Conservation (phyloP, 768 basidiomycete species). For the Fomitopsis serialis region DNA sequence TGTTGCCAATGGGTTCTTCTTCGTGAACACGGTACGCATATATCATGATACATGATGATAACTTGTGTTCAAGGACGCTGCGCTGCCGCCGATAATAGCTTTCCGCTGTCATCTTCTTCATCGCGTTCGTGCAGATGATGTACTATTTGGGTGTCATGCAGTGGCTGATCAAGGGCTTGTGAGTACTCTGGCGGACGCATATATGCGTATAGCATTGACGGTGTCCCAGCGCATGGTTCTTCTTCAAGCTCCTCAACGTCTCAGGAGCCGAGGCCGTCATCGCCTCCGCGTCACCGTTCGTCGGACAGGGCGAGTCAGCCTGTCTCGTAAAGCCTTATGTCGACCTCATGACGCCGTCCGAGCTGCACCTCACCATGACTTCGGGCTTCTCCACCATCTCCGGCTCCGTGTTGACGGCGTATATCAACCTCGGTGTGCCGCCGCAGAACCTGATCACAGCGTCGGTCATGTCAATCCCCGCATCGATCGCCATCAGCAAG, state of each 20-base stretch:
- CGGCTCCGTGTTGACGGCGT: constrained; percentile 83
- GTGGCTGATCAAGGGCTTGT: constrained; percentile 88
- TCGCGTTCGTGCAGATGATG: constrained; percentile 88
- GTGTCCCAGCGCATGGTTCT: constrained; percentile 77
- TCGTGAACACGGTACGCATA: constrained; percentile 59
- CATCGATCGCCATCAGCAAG: constrained; percentile 89
- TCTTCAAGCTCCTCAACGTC: constrained; percentile 86
- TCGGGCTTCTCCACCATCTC: constrained; percentile 92
- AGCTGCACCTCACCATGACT: constrained; percentile 86
- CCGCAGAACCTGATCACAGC: constrained; percentile 79
- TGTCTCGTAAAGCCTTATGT: constrained; percentile 83
- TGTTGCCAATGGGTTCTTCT: constrained; percentile 74
- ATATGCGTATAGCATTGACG: neutral
- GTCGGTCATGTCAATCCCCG: constrained; percentile 93
- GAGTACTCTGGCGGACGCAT: constrained; percentile 17
- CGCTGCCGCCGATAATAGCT: constrained; percentile 36
- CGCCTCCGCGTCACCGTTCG: constrained; percentile 89
- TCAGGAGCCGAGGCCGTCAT: constrained; percentile 96
- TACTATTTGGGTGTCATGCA: constrained; percentile 92
- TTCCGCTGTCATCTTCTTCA: constrained; percentile 85
- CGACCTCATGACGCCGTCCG: constrained; percentile 79
- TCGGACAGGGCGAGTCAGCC: constrained; percentile 87
- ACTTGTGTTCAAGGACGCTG: neutral
- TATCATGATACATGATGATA: neutral
- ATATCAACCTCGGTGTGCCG: constrained; percentile 75